Percentiles rank a stretch among this genome's conserved stretches.
Conservation (phyloP, 352 stramenopile species). For the Pythium brassicae region DNA sequence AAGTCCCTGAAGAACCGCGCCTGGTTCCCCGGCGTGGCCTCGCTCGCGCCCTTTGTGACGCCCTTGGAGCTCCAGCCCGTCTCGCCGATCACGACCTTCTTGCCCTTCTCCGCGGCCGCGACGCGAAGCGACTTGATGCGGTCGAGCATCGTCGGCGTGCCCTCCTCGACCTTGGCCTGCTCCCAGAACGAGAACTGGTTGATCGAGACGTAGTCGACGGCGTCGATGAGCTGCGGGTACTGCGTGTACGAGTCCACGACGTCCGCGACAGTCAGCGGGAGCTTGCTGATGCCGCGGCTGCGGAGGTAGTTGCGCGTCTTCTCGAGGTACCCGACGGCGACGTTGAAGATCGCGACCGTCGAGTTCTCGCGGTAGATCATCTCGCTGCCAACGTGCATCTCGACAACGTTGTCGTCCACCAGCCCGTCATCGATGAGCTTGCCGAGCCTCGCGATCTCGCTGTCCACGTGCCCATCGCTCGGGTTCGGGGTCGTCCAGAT, state of each 20-base stretch:
- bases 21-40: conserved; percentile 46
- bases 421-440: conserved; percentile 34
- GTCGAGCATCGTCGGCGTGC: conserved; percentile 38
- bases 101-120: conserved; percentile 38
- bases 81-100: conserved; percentile 67
- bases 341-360: conserved; percentile 34
- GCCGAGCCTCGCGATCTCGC: conserved; percentile 40
- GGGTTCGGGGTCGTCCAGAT: conserved; percentile 50
- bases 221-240: conserved; percentile 52
- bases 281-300: conserved; percentile 26
- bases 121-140: conserved; percentile 44
- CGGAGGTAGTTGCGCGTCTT: conserved; percentile 49
- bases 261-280: conserved; percentile 66
- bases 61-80: conserved; percentile 59
- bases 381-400: conserved; percentile 58
- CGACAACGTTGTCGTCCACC: conserved; percentile 44
- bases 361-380: conserved; percentile 64
- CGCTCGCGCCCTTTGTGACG: conserved; percentile 18
- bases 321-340: conserved; percentile 55
- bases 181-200: conserved; percentile 86
- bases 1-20: conserved; percentile 71
- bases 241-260: conserved; percentile 64
- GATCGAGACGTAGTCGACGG: conserved; percentile 61
- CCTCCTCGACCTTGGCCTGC: conserved; percentile 39
- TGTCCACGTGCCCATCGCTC: conserved; percentile 23